phyloP scores from a whole-genome alignment of 2,329 filamentous ascomycete genomes.

The Penicillium thymicola region DNA sequence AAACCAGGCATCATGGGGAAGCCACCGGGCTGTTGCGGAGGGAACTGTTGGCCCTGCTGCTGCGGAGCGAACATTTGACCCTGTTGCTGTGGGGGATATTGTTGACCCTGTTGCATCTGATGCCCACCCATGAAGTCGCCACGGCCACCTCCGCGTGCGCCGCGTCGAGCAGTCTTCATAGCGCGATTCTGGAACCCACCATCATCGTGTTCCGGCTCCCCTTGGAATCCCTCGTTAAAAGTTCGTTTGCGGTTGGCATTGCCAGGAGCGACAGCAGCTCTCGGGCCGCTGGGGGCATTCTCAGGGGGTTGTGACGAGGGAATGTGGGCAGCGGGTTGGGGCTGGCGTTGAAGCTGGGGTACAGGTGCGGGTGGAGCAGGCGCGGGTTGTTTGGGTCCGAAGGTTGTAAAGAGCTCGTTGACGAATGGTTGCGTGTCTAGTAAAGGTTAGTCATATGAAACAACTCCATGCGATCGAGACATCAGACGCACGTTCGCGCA shows the following conservation, averaged over 20 bases:
- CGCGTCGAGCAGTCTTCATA: conserved; percentile 46
- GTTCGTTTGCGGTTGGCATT: conserved; percentile 50
- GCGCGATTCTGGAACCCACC: conserved; percentile 44
- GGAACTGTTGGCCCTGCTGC: conserved; percentile 26
- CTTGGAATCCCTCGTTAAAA: conserved; percentile 50
- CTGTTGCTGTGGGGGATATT: conserved; percentile 27
- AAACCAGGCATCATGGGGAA: conserved; percentile 46
- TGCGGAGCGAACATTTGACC: conserved; percentile 28
- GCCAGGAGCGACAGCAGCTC: conserved; percentile 20
- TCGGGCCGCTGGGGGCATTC: conserved; percentile 25
- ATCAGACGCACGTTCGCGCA: conserved; percentile 47
- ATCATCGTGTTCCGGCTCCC: conserved; percentile 44
- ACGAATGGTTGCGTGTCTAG: conserved; percentile 54
- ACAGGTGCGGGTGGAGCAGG: conserved; percentile 19
- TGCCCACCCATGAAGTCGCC: conserved; percentile 41
- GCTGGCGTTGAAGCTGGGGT: conserved; percentile 22
- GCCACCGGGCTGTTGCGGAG: conserved; percentile 27
- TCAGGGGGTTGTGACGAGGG: conserved; percentile 22
- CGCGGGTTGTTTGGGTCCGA: conserved; percentile 45
- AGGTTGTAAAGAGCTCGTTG: conserved; percentile 53
- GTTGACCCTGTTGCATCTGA: conserved; percentile 22
- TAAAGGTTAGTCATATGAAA: conserved; percentile 14
- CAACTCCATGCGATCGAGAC: conserved; percentile 17
- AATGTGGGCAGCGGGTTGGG: conserved; percentile 13
- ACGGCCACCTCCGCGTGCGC: conserved; percentile 41